phyloP scores from a whole-genome alignment of 2,329 filamentous ascomycete genomes.

The Zymoseptoria ardabiliae region DNA sequence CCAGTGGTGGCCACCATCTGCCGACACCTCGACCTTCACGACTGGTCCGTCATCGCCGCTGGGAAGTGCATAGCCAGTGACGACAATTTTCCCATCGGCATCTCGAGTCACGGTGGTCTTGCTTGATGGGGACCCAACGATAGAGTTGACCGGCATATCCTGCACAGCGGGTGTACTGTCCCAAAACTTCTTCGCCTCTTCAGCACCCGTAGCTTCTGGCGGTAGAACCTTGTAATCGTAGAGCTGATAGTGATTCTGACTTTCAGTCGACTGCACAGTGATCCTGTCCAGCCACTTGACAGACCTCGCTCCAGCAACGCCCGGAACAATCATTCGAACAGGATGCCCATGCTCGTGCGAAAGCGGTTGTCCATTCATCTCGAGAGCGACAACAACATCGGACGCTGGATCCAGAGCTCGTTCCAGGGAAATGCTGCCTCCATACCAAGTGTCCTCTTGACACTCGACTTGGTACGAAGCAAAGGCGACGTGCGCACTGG shows the following conservation, averaged over 20 bases:
- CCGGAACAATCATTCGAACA: constrained; percentile 52
- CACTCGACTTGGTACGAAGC: constrained; percentile 46
- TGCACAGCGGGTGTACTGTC: constrained; percentile 41
- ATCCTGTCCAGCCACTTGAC: constrained; percentile 57
- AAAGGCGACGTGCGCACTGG: constrained; percentile 47
- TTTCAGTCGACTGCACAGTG: constrained; percentile 52
- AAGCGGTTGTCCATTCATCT: constrained; percentile 60
- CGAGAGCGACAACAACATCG: constrained; percentile 59
- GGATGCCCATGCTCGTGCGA: constrained; percentile 60
- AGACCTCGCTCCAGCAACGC: constrained; percentile 56
- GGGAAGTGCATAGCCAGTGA: constrained; percentile 51
- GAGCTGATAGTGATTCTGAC: constrained; percentile 50
- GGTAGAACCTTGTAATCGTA: constrained; percentile 52
- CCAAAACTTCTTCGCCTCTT: constrained; percentile 49
- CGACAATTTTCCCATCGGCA: constrained; percentile 38
- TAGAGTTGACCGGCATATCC: constrained; percentile 33
- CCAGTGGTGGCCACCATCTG: constrained; percentile 45
- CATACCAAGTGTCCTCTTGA: constrained; percentile 54
- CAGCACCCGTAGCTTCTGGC: constrained; percentile 41
- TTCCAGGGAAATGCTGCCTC: constrained; percentile 46
- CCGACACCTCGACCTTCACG: constrained; percentile 46
- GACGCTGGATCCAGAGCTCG: constrained; percentile 38
- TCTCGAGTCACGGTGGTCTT: constrained; percentile 37
- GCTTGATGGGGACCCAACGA: constrained; percentile 41
- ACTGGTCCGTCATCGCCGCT: constrained; percentile 47